Evolutionary conservation across 2,329 filamentous ascomycete species (phyloP), one percentile per base, ranked within the genome.

Genomic region (Colletotrichum musae): DNA sequence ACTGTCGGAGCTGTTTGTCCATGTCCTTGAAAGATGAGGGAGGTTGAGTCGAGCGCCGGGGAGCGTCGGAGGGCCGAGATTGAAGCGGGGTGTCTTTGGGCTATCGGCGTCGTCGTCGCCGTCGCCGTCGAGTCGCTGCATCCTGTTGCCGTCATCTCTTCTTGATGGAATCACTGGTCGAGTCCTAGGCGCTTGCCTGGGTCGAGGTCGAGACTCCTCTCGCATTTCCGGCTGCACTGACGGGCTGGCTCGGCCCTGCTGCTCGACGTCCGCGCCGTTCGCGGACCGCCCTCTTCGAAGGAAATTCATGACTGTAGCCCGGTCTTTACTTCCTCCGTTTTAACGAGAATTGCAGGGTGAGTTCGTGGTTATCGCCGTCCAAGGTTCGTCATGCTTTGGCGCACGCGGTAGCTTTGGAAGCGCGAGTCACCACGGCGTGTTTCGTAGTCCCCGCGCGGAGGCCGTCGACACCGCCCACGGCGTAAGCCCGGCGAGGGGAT

Each of bases 31-130:
- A 15, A 85, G 77, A 58, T 80, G 79, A 1, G 84, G 83, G 28
- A 86, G 75, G 62, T 81, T 76, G 28, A 85, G 73, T 58, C 81
- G 77, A 28, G 81, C 82, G 36, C 80, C 80, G 12, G 84, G 80
- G 26, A 85, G 72, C 36, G 76, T 75, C n/a, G 79, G 77, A 62
- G 81, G 73, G 4, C 77, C 77, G 4, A 84, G 73, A 18, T 77
- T 74, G 57, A 83, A 80, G 3, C 79, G 78, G 2, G 85, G 83
- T 1, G 84, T 82, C 73, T 89, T 89, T 41, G 85, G 85, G 21
- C 81, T 84, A 54, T 83, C 80, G 18, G 74, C 68, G 28, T 77
- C 71, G 16, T 72, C 71, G 5, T 24, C 21, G 21, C 21, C 21
- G 21, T 72, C 72, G 43, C 21, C 21, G 21, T 72, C 72, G 43